Percentiles rank a stretch among this genome's conserved stretches.
phyloP scores from a whole-genome alignment of 257 asterid species.

The Fraxinus quadrangulata region DNA sequence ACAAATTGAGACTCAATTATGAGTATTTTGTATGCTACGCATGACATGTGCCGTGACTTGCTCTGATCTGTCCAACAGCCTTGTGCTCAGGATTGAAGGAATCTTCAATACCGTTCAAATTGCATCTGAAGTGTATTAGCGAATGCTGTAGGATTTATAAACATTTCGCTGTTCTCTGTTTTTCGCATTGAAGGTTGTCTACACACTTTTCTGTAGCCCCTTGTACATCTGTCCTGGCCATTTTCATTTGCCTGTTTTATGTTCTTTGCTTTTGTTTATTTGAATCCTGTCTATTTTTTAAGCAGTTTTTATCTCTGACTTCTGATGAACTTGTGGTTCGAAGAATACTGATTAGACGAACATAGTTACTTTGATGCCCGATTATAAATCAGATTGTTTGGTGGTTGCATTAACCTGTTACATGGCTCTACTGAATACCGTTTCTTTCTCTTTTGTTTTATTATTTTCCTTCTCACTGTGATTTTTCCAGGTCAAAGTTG shows the following conservation, averaged over 20 bases:
- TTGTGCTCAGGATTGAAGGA: neutral
- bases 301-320: neutral
- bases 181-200: neutral
- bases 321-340: neutral
- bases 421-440: neutral
- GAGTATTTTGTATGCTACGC: neutral
- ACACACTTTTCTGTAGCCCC: neutral
- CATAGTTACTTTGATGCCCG: constrained; percentile 5
- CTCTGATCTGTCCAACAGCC: neutral
- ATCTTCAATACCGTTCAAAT: neutral
- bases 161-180: neutral
- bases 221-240: neutral
- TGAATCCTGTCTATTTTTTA: neutral
- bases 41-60: neutral
- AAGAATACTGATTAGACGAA: neutral
- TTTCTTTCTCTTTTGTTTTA: constrained; percentile 7
- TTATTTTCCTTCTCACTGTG: constrained; percentile 12
- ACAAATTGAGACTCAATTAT: neutral
- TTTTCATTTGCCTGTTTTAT: neutral
- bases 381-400: neutral
- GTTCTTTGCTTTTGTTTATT: neutral
- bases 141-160: neutral
- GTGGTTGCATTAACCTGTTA: constrained; percentile 1
- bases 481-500: constrained; percentile 55
- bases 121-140: neutral